Percentiles rank a stretch among this genome's conserved stretches.
phyloP scores from a whole-genome alignment of 768 basidiomycete genomes.

The Lactifluus piperatus region DNA sequence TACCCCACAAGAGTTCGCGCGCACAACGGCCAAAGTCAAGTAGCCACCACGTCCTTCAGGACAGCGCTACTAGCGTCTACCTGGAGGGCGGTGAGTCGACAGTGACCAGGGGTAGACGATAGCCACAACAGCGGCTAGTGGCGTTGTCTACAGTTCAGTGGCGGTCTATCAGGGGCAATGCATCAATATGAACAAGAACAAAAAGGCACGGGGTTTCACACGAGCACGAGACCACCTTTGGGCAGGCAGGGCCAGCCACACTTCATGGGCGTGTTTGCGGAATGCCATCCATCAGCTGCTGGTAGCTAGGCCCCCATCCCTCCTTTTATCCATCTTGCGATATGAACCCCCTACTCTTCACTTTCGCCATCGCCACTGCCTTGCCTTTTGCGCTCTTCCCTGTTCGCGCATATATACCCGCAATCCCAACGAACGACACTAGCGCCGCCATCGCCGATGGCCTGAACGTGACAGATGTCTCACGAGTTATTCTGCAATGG shows the following conservation, averaged over 20 bases:
- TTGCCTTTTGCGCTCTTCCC: constrained; percentile 6
- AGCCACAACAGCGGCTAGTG: no score
- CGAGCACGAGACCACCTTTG: background rate
- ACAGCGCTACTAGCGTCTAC: no score
- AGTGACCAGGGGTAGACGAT: no score
- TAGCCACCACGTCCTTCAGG: no score
- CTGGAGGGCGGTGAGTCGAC: no score
- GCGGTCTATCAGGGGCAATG: no score
- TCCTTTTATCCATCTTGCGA: background rate
- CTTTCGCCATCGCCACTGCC: background rate
- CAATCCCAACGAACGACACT: constrained; percentile 61
- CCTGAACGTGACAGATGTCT: constrained; percentile 47
- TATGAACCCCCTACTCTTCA: background rate
- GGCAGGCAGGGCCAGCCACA: background rate
- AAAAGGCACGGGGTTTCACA: background rate
- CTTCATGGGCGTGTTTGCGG: background rate
- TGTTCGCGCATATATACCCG: constrained; percentile 56
- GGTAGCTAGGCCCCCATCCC: background rate
- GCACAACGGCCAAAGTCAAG: no score
- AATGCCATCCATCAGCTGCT: background rate
- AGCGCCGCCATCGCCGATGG: constrained; percentile 33
- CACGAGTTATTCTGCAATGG: constrained; percentile 55
- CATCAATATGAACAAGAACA: no score
- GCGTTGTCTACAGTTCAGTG: no score
- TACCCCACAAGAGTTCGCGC: no score